These are phyloP conservation scores for Chlorociboria aeruginascens DNA, from an alignment of 495 filamentous ascomycete species.

Conservation along the genomic window DNA sequence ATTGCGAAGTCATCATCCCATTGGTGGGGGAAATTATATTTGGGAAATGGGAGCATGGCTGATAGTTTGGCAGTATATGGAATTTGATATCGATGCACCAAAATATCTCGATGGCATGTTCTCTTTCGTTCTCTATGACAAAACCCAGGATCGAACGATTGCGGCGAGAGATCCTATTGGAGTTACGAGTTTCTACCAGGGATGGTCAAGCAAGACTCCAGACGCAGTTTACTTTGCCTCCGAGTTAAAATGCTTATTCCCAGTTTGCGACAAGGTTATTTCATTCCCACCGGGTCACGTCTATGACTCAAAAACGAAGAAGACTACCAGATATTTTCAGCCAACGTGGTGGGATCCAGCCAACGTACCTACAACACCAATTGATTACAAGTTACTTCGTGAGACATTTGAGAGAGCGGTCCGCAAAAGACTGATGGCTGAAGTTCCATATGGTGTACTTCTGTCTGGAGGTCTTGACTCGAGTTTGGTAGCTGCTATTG, in stretches of 20 bases:
- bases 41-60: slow-evolving; percentile 10
- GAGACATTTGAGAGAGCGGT: slow-evolving; percentile 81
- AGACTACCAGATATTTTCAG: slow-evolving; percentile 75
- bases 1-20: slow-evolving; percentile 96
- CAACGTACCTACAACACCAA: slow-evolving; percentile 61
- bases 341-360: slow-evolving; percentile 85
- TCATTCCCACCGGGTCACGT: slow-evolving; percentile 90
- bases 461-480: slow-evolving; percentile 95
- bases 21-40: slow-evolving; percentile 46
- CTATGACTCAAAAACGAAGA: slow-evolving; percentile 81
- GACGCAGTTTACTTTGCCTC: slow-evolving; percentile 89
- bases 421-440: slow-evolving; percentile 93
- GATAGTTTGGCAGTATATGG: slow-evolving; percentile 56
- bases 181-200: slow-evolving; percentile 94
- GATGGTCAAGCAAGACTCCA: slow-evolving; percentile 72
- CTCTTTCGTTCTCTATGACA: slow-evolving; percentile 96
- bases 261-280: slow-evolving; percentile 91
- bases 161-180: slow-evolving; percentile 95
- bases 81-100: slow-evolving; percentile 85
- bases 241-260: slow-evolving; percentile 85
- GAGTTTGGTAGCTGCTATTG: slow-evolving; percentile 87
- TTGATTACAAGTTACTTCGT: slow-evolving; percentile 72
- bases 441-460: slow-evolving; percentile 94
- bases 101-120: slow-evolving; percentile 98
- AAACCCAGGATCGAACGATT: slow-evolving; percentile 76